These are phyloP conservation scores for Bacidia rubella DNA, from an alignment of 495 filamentous ascomycete species.

Conservation along the genomic window DNA sequence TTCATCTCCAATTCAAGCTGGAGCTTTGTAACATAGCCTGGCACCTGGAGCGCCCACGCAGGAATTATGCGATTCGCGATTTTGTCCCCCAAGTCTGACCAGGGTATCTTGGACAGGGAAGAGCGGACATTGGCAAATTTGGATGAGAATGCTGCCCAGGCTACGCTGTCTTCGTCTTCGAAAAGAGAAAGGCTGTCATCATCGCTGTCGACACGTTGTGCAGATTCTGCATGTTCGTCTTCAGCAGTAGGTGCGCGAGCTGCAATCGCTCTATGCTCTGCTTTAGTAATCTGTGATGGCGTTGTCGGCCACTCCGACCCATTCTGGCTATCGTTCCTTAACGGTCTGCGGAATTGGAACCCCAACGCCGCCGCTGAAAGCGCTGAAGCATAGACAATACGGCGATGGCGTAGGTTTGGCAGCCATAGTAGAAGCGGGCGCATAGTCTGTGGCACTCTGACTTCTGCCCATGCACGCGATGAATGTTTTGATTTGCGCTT, in stretches of 20 bases:
- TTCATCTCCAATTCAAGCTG: slow-evolving; percentile 77
- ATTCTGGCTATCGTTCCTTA: slow-evolving; percentile 10
- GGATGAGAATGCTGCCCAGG: slow-evolving; percentile 46
- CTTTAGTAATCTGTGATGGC: slow-evolving; percentile 3
- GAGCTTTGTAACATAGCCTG: slow-evolving; percentile 67
- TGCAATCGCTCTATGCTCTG: neutral
- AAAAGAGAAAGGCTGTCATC: slow-evolving; percentile 13
- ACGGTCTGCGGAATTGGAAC: neutral
- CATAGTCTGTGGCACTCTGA: neutral
- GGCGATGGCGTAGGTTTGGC: neutral
- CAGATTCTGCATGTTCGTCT: neutral
- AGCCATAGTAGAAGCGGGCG: neutral
- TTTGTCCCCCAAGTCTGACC: slow-evolving; percentile 46
- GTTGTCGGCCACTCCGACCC: slow-evolving; percentile 9
- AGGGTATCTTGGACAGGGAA: slow-evolving; percentile 43
- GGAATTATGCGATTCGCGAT: slow-evolving; percentile 61
- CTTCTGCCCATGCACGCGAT: no score
- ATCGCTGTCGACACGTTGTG: neutral
- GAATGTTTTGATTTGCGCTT: no score
- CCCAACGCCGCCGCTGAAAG: neutral
- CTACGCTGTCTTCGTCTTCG: slow-evolving; percentile 25
- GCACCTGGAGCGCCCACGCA: slow-evolving; percentile 66
- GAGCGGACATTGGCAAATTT: slow-evolving; percentile 40
- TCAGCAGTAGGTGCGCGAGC: neutral
- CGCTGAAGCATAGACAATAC: neutral